Evolutionary conservation across 2,329 filamentous ascomycete species (phyloP).

Genomic region (Myriosclerotinia scirpicola): DNA sequence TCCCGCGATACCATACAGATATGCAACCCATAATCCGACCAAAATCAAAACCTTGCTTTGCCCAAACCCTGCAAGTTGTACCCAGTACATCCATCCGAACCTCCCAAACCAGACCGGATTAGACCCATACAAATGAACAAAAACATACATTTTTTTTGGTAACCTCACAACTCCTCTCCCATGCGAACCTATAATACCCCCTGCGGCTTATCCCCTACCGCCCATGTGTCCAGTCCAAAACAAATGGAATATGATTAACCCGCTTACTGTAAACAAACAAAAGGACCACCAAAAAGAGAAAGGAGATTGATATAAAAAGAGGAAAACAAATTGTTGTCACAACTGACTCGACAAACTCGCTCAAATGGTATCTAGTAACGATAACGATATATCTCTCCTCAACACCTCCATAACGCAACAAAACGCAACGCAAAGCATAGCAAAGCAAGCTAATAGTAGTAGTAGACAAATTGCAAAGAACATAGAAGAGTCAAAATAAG

Average conservation of each 20-base stretch:
- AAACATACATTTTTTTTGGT: conserved; percentile 6
- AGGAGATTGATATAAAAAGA: conserved; percentile 1
- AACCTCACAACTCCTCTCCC: conserved; percentile 18
- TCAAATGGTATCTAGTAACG: conserved; percentile 16
- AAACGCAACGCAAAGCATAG: background rate
- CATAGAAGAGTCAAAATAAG: background rate
- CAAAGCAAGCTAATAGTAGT: background rate
- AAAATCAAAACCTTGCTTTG: conserved; percentile 9
- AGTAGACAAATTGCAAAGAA: background rate
- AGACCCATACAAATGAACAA: conserved; percentile 14
- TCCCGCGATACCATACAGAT: conserved; percentile 15
- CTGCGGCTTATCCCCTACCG: conserved; percentile 15
- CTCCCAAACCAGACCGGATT: conserved; percentile 4
- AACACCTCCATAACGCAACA: background rate
- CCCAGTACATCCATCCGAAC: background rate
- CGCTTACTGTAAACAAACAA: background rate
- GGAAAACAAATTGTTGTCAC: conserved; percentile 10
- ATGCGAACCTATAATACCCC: conserved; percentile 15
- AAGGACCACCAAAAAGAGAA: background rate
- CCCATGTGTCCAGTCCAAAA: conserved; percentile 1
- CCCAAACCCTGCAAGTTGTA: conserved; percentile 9
- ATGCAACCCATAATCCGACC: conserved; percentile 6
- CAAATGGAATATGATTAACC: conserved; percentile 6
- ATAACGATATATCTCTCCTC: conserved; percentile 8
- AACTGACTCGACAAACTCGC: background rate